These are phyloP conservation scores for Seminavis robusta DNA, from an alignment of 108 stramenopile species.

Conservation along the genomic window DNA sequence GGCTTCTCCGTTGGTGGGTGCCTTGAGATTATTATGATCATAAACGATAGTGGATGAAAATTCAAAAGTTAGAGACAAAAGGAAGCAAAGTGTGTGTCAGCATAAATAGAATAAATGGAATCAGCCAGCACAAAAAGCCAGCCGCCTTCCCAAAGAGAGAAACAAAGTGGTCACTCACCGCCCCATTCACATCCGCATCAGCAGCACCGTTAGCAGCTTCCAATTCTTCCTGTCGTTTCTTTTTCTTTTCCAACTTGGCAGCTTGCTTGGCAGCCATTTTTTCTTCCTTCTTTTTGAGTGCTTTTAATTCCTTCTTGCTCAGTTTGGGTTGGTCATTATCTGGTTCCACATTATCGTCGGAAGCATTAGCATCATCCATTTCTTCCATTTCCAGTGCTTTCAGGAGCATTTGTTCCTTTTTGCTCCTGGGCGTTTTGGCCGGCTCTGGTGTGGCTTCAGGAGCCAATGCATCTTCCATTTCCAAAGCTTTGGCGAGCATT, in stretches of 20 bases:
- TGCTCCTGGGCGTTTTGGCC: slow-evolving; percentile 9
- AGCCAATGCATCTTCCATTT: slow-evolving; percentile 10
- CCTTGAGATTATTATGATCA: neutral
- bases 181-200: slow-evolving; percentile 10
- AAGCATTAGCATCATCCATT: slow-evolving; percentile 12
- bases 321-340: slow-evolving; percentile 30
- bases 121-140: no score
- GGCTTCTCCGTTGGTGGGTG: neutral
- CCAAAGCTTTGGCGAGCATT: slow-evolving; percentile 22
- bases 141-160: no score
- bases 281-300: slow-evolving; percentile 34
- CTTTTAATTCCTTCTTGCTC: slow-evolving; percentile 46
- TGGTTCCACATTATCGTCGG: neutral
- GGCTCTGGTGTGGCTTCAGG: neutral
- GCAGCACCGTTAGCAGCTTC: slow-evolving; percentile 19
- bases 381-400: slow-evolving; percentile 32
- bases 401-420: slow-evolving; percentile 40
- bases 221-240: slow-evolving; percentile 23
- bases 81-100: neutral
- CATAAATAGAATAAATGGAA: neutral
- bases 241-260: slow-evolving; percentile 39
- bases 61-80: neutral
- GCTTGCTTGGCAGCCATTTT: slow-evolving; percentile 45
- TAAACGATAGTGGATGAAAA: neutral
- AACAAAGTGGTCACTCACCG: neutral